These are phyloP conservation scores for Dendrocalamus latiflorus DNA, from an alignment of 202 grass and related monocot species.

Conservation along the genomic window DNA sequence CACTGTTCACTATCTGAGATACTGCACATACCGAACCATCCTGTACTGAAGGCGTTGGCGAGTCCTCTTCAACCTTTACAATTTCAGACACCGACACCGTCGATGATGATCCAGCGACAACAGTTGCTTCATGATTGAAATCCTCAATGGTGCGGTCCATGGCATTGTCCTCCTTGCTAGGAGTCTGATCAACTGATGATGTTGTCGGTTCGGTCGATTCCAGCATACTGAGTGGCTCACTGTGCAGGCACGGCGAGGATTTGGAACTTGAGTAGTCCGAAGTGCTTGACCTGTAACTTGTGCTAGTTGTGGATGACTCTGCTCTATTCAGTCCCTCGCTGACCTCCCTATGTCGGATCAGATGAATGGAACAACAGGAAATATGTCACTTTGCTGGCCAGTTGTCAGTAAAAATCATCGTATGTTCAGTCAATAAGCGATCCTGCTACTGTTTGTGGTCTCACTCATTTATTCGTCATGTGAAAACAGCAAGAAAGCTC, in stretches of 20 bases:
- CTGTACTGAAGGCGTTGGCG: background rate
- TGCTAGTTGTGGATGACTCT: constrained; percentile 36
- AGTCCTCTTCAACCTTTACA: constrained; percentile 2
- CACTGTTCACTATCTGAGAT: background rate
- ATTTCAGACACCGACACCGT: background rate
- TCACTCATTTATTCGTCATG: background rate
- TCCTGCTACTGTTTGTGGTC: background rate
- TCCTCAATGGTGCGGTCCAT: background rate
- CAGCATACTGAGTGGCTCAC: constrained; percentile 2
- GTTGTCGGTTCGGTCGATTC: background rate
- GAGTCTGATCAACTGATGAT: constrained; percentile 3
- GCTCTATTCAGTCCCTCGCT: constrained; percentile 29
- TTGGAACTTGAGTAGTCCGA: constrained; percentile 28
- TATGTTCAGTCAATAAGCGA: background rate
- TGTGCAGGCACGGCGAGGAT: background rate
- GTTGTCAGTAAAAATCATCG: background rate
- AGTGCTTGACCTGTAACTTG: constrained; percentile 29
- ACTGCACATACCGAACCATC: constrained; percentile 27
- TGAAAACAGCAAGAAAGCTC: background rate
- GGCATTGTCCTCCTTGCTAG: background rate
- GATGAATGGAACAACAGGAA: background rate
- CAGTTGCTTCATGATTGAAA: background rate
- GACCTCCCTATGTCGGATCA: constrained; percentile 34
- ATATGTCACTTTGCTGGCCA: background rate
- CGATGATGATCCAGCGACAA: background rate